These are phyloP conservation scores for Aspergillus baeticus DNA, from an alignment of 495 filamentous ascomycete species.

Conservation along the genomic window DNA sequence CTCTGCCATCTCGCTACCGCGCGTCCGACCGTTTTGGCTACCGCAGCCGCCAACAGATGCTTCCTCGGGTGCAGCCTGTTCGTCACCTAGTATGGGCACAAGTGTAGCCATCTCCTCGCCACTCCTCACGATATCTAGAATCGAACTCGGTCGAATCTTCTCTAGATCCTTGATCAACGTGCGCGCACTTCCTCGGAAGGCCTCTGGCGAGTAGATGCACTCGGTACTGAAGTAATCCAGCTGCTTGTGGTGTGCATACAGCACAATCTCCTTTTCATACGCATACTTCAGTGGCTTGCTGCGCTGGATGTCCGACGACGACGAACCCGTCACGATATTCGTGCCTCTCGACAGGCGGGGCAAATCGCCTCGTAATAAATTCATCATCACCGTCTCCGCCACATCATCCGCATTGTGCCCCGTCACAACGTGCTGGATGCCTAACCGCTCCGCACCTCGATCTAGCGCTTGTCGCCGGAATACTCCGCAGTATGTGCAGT, in stretches of 20 bases:
- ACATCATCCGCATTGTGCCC: slow-evolving; percentile 98
- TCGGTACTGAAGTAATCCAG: slow-evolving; percentile 98
- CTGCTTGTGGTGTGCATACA: slow-evolving; percentile 94
- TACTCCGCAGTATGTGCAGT: slow-evolving; percentile 98
- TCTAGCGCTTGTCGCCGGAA: slow-evolving; percentile 94
- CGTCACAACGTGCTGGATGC: slow-evolving; percentile 92
- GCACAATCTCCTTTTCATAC: slow-evolving; percentile 97
- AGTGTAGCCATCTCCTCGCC: slow-evolving; percentile 94
- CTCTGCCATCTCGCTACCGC: slow-evolving; percentile 84
- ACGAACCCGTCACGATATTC: slow-evolving; percentile 83
- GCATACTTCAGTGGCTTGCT: slow-evolving; percentile 97
- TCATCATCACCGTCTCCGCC: slow-evolving; percentile 99
- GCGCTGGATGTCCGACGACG: slow-evolving; percentile 75
- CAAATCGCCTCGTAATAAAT: slow-evolving; percentile 85
- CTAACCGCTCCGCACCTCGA: slow-evolving; percentile 81
- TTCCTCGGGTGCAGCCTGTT: slow-evolving; percentile 31
- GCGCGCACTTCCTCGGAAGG: slow-evolving; percentile 91
- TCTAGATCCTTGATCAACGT: slow-evolving; percentile 93
- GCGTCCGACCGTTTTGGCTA: slow-evolving; percentile 64
- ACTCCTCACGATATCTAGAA: slow-evolving; percentile 89
- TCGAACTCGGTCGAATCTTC: slow-evolving; percentile 86
- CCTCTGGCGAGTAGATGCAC: slow-evolving; percentile 97
- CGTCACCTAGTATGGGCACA: slow-evolving; percentile 60
- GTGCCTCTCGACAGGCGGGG: slow-evolving; percentile 84
- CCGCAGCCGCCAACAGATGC: slow-evolving; percentile 75